Base-by-base conservation (phyloP, 495 filamentous ascomycete genomes). In the Annulohypoxylon stygium region DNA sequence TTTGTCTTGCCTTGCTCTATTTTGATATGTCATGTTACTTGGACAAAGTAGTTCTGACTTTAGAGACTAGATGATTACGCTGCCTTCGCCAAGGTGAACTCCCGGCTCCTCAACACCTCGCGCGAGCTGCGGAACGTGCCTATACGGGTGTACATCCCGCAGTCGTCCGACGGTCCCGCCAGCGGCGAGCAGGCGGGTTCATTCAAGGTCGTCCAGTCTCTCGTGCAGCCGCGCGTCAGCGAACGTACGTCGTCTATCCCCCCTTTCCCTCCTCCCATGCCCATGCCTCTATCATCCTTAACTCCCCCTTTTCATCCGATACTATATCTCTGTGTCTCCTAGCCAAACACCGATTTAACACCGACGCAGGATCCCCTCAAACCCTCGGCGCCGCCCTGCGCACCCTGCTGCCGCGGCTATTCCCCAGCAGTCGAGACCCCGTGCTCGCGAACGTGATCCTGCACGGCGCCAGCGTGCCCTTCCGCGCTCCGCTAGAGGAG, bases 361-460 rank as follows among this genome's bases (percentile, higher is more conserved):
- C 2, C 14, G 20, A 1, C 55, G 47, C 63, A 83, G 79, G 83
- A 82, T 61, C 77, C 0, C 81, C 79, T 6, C 94, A 97, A 76
- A 97, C 94, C 0, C 80, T 98, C 12, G 96, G 96, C 3, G 86
- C 87, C 26, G 93, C 93, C 7, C 84, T 99, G n/a, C 90, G 94
- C 76, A 81, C 77, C 8, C 77, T 97, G 1, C 82, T 98, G 16
- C 96, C 97, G 1, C 85, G 88, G 57, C 82, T 99, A 12, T 99
- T 99, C 78, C 96, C 94, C 0, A 95, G 92, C 78, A 89, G 93
- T 61, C 81, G 94, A 63, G 94, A 92, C 65, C 89, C 93, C 0
- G 89, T 98, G n/a, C 84, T 97, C 20, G 97, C 97, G n/a, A 93
- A 92, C 70, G 91, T 93, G 11, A 90, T 98, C 26, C 75, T 98